Evolutionary conservation across 768 basidiomycete species (phyloP), one percentile per base, ranked within the genome.

Genomic region (Collybia nuda): DNA sequence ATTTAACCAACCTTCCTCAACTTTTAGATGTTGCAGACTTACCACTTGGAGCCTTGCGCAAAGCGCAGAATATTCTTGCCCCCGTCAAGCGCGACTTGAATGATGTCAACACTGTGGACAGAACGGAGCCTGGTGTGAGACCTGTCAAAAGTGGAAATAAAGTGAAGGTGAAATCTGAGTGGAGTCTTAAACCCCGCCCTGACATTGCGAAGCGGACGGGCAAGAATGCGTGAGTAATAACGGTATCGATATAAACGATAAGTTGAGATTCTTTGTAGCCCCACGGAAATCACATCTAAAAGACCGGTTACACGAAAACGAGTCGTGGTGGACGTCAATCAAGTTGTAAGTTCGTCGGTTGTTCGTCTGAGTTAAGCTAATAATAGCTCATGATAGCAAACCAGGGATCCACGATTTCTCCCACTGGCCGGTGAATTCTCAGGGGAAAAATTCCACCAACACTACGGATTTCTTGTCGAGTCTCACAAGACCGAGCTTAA

Each of bases 401-500:
- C 84, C 12, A 82, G 93, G 24, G 94, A 98, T 69, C 94, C 95
- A 1, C 82, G 94, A 41, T 98, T 98, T 69, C 72, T 88, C 22
- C 77, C 83, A 22, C 68, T 88, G 7, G 75, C 87, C 12, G 93
- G 93, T 12, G 74, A 81, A 53, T 84, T 87, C 56, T 81, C 85
- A 14, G 59, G 76, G 0, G 68, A 82, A 40, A 81, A 81, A 28
- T 94, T 91, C 64, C 79, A 75, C 17, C 63, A 79, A 40, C 81
- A 84, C 26, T 97, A 96, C 57, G 72, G 71, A 1, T 97, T 98
- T 65, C 74, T 98, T 23, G 69, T 82, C 2, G 79, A 79, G 3
- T 63, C 88, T 41, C 88, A 86, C 60, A 64, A 71, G 39, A 69
- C 67, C 5, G 94, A 98, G 63, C 74, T 93, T 4, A 60, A 64